Conservation (phyloP, 768 basidiomycete species). For the Royoungia palumana region DNA sequence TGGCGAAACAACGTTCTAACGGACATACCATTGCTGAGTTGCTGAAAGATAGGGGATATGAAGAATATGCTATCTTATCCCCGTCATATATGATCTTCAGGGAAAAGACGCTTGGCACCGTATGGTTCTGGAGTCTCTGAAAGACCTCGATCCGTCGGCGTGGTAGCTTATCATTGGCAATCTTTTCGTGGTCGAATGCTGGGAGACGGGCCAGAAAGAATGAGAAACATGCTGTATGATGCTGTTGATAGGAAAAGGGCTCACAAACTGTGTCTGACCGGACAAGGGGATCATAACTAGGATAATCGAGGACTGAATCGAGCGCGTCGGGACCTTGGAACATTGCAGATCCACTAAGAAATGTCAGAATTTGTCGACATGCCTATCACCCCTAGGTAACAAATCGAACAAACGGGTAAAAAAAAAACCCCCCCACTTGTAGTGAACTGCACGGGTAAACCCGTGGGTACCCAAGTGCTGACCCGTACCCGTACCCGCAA, state of each 20-base stretch:
- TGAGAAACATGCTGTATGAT: conserved; percentile 1
- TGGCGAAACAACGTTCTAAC: background rate
- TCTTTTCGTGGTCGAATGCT: conserved; percentile 19
- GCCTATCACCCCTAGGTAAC: too few species aligned
- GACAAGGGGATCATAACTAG: too few species aligned
- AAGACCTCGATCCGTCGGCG: conserved; percentile 31
- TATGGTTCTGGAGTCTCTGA: conserved; percentile 36
- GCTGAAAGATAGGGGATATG: conserved; percentile 29
- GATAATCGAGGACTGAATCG: too few species aligned
- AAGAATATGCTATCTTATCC: conserved; percentile 39
- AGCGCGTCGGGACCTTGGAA: too few species aligned
- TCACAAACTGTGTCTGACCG: conserved; percentile 31
- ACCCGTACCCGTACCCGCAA: too few species aligned
- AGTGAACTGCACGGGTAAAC: too few species aligned
- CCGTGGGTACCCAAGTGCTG: too few species aligned
- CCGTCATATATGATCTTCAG: conserved; percentile 49
- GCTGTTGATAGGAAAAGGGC: conserved; percentile 4
- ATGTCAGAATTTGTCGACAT: too few species aligned
- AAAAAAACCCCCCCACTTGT: too few species aligned
- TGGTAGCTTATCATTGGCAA: background rate
- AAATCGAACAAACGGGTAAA: too few species aligned
- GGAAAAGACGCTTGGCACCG: conserved; percentile 35
- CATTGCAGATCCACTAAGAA: too few species aligned
- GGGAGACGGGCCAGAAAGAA: background rate
- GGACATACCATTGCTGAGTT: conserved; percentile 29